Evolutionary conservation across 495 filamentous ascomycete genomes (phyloP).

Genomic region (Penicillium alfredii): DNA sequence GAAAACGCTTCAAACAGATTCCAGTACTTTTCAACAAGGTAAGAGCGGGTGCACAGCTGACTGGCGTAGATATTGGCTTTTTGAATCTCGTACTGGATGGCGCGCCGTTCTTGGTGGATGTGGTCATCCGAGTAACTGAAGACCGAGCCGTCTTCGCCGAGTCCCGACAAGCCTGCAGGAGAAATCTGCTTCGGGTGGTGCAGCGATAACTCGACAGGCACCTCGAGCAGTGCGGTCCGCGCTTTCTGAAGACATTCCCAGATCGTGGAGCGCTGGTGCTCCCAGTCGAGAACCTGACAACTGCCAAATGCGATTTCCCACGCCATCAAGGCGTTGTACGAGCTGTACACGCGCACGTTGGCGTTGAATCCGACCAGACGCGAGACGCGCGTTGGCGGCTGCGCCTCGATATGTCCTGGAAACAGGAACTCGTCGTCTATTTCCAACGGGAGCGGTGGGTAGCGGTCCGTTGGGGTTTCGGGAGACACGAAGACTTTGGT

Average conservation of each 20-base stretch:
- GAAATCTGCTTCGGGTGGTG: slow-evolving; percentile 18
- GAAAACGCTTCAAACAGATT: slow-evolving; percentile 53
- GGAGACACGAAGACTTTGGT: slow-evolving; percentile 62
- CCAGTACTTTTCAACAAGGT: slow-evolving; percentile 77
- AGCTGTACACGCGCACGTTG: slow-evolving; percentile 64
- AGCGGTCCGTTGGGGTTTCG: slow-evolving; percentile 63
- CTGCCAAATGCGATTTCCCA: slow-evolving; percentile 71
- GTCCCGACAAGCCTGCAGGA: slow-evolving; percentile 6
- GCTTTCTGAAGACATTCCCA: slow-evolving; percentile 54
- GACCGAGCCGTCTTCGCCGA: slow-evolving; percentile 17
- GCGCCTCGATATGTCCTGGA: slow-evolving; percentile 52
- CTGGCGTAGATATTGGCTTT: slow-evolving; percentile 76
- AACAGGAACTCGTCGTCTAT: slow-evolving; percentile 75
- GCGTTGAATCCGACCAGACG: slow-evolving; percentile 69
- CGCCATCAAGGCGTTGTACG: slow-evolving; percentile 61
- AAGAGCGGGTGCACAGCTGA: slow-evolving; percentile 68
- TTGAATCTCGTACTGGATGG: slow-evolving; percentile 74
- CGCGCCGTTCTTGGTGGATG: slow-evolving; percentile 28
- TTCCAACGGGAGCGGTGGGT: slow-evolving; percentile 74
- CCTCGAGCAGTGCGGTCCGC: slow-evolving; percentile 52
- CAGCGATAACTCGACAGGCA: slow-evolving; percentile 57
- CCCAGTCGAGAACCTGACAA: slow-evolving; percentile 64
- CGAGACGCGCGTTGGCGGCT: slow-evolving; percentile 57
- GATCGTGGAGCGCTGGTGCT: slow-evolving; percentile 59
- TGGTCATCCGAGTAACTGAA: slow-evolving; percentile 24